Percentiles rank a stretch among this genome's conserved stretches.
These are phyloP conservation scores for Oryza meridionalis DNA, from an alignment of 176 grass and related monocot species.

Conservation along the genomic window DNA sequence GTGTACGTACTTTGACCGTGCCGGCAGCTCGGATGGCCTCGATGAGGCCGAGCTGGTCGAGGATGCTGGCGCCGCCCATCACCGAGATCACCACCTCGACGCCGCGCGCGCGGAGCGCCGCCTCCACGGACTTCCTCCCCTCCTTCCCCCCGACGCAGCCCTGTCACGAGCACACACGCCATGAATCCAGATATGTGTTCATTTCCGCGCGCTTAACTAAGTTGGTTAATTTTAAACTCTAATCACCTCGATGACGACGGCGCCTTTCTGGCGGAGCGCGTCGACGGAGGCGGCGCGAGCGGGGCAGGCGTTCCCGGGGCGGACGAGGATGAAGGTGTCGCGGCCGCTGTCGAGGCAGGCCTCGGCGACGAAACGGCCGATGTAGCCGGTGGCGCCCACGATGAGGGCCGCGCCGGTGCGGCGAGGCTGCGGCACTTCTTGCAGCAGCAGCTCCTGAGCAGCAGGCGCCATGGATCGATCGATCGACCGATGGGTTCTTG, in stretches of 20 bases:
- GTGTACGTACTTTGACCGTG: conserved; percentile 56
- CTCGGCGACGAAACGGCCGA: conserved; percentile 73
- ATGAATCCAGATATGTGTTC: not conserved
- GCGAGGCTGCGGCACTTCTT: not conserved
- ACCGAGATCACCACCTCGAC: conserved; percentile 72
- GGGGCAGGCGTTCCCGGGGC: conserved; percentile 39
- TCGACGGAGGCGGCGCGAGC: conserved; percentile 44
- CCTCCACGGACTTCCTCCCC: conserved; percentile 46
- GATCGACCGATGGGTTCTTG: not conserved
- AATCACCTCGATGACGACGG: conserved; percentile 59
- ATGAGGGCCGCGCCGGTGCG: conserved; percentile 49
- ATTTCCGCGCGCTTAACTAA: not conserved
- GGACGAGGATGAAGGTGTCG: conserved; percentile 62
- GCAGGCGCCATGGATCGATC: not conserved
- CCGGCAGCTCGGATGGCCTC: conserved; percentile 51
- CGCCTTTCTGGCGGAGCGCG: conserved; percentile 57
- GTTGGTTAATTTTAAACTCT: not conserved
- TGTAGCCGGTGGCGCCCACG: conserved; percentile 73
- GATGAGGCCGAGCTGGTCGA: conserved; percentile 67
- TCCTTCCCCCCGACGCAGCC: conserved; percentile 24
- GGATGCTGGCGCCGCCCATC: conserved; percentile 62
- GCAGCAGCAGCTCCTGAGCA: not conserved
- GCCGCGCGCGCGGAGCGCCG: conserved; percentile 48
- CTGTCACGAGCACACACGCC: not conserved
- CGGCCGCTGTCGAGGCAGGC: conserved; percentile 61